Evolutionary conservation across 2,329 filamentous ascomycete species (phyloP).

Genomic region (Acephala macrosclerotiorum): DNA sequence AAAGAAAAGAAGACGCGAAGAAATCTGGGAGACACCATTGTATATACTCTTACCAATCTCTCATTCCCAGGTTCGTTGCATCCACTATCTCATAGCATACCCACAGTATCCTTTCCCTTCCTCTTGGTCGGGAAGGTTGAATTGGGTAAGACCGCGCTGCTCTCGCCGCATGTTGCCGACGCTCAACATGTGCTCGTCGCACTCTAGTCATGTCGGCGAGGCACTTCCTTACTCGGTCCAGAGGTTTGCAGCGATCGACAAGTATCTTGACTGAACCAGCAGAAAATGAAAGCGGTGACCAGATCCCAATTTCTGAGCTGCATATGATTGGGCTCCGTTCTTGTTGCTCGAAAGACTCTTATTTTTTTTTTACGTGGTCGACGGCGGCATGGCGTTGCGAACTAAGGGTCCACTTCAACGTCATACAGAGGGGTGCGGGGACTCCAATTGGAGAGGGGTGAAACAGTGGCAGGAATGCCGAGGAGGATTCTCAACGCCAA

Average conservation of each 20-base stretch:
- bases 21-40: constrained; percentile 6
- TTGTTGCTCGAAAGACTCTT: constrained; percentile 20
- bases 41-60: constrained; percentile 13
- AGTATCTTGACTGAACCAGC: constrained; percentile 11
- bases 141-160: constrained; percentile 9
- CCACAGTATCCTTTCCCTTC: constrained; percentile 10
- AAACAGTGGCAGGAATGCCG: constrained; percentile 19
- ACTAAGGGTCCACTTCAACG: constrained; percentile 24
- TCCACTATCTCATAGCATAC: constrained; percentile 15
- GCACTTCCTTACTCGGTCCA: constrained; percentile 5
- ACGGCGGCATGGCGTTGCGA: constrained; percentile 22
- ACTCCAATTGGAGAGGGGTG: constrained; percentile 32
- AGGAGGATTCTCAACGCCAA: constrained; percentile 13
- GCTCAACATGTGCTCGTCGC: constrained; percentile 14
- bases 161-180: constrained; percentile 12
- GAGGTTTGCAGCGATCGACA: constrained; percentile 26
- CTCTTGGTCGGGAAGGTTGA: constrained; percentile 1
- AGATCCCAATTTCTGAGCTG: constrained; percentile 8
- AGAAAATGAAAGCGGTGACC: constrained; percentile 14
- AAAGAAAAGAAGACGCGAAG: constrained; percentile 7
- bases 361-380: constrained; percentile 27
- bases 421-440: constrained; percentile 29
- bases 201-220: constrained; percentile 24
- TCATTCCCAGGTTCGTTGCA: neutral
- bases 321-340: constrained; percentile 20